Base-by-base conservation (phyloP, 129 eudicot genomes). In the Sambucus nigra region DNA sequence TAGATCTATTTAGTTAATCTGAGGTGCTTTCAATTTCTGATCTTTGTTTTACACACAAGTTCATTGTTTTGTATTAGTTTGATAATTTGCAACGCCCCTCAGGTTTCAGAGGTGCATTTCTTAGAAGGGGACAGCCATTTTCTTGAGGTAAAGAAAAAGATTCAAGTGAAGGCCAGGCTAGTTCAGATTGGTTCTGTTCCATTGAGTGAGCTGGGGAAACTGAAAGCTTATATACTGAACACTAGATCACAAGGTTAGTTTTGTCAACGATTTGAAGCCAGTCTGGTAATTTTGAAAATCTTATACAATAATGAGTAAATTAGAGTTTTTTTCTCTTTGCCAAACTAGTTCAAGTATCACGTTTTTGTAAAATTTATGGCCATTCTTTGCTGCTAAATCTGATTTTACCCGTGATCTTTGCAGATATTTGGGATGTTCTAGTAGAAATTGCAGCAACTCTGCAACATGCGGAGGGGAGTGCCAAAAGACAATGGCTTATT, bases 401-500 rank as follows among this genome's bases (percentile, higher is more conserved):
- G 17, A 31, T 63, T 60, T 32, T 51, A 3, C 14, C 57, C 24
- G 40, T 63, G 29, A 16, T 54, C 47, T 64, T 48, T 50, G 59
- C 82, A 91, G 99, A 61, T 61, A 59, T 77, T 68, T 91, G 99
- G 99, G 84, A 77, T 23, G 72, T 77, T 63, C 54, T 85, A 26
- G 78, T 82, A 39, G 99, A 91, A 60, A 76, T 91, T 21, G 77
- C 71, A 22, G 67, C 71, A 45, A 71, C 81, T 31, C 75, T 91
- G 72, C 89, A 82, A 54, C 74, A 77, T 51, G 78, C 76, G 18
- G 78, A 82, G 51, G 89, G 78, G 47, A 76, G 76, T 61, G 72
- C 58, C 42, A 86, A 79, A 74, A 77, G 74, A 52, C 86, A 76
- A 56, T 91, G 99, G 99, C 94, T 91, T 48, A 59, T 84, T 72